These are phyloP conservation scores for Jackrogersella minutella DNA, from an alignment of 495 filamentous ascomycete genomes.

Conservation along the genomic window DNA sequence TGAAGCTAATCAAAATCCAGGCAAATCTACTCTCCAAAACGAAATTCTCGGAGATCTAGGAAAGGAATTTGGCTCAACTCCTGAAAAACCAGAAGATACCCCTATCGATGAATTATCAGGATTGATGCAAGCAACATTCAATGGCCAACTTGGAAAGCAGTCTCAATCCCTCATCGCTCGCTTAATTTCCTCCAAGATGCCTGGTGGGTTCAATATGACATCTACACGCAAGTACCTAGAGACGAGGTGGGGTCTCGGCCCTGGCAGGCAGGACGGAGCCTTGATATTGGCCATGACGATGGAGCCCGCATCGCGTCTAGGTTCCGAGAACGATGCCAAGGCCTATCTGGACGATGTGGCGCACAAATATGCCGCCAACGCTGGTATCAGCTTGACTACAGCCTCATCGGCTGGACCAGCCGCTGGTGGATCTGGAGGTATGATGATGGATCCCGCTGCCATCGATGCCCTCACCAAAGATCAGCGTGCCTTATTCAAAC, in stretches of 20 bases:
- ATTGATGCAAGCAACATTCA: conserved; percentile 96
- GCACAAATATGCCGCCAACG: conserved; percentile 87
- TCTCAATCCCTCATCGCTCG: conserved; percentile 92
- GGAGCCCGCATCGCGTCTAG: conserved; percentile 88
- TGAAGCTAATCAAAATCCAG: conserved; percentile 52
- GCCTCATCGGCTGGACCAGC: conserved; percentile 76
- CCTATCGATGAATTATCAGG: conserved; percentile 95
- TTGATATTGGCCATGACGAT: conserved; percentile 88
- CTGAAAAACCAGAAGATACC: conserved; percentile 98
- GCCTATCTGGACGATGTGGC: conserved; percentile 84
- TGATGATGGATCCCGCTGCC: conserved; percentile 99
- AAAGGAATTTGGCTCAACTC: conserved; percentile 97
- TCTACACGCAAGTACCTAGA: conserved; percentile 92
- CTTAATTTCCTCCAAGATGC: conserved; percentile 98
- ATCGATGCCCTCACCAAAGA: conserved; percentile 97
- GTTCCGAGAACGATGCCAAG: conserved; percentile 89
- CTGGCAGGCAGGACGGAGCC: conserved; percentile 91
- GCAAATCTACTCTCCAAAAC: conserved; percentile 97
- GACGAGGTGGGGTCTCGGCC: conserved; percentile 87
- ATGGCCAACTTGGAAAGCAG: conserved; percentile 96
- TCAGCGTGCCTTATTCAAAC: conserved; percentile 93
- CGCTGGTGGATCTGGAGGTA: conserved; percentile 74
- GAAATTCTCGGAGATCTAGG: conserved; percentile 95
- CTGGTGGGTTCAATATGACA: conserved; percentile 98
- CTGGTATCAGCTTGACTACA: conserved; percentile 84